Percentiles rank a stretch among this genome's conserved stretches.
phyloP scores from a whole-genome alignment of 257 asterid genomes.

The Salvia rosmarinus region DNA sequence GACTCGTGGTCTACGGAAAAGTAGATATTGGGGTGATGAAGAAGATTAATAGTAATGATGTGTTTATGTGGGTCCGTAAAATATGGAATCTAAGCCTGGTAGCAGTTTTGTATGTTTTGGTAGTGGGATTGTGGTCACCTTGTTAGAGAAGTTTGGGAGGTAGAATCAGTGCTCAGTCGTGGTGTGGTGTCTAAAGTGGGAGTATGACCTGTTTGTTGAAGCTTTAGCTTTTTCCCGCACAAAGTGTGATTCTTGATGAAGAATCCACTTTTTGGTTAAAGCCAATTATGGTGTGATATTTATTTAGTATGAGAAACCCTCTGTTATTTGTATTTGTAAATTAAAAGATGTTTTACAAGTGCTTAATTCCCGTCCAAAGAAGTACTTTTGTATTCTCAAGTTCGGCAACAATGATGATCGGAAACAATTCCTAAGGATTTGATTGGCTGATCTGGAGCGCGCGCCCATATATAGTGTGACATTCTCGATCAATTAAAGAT shows the following conservation, averaged over 20 bases:
- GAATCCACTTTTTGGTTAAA: not conserved
- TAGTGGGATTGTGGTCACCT: not conserved
- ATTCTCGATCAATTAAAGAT: no score
- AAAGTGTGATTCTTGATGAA: constrained; percentile 15
- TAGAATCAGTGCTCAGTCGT: constrained; percentile 6
- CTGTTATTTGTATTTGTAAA: no score
- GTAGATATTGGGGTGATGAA: not conserved
- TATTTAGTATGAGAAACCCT: not conserved
- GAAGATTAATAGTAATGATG: no score
- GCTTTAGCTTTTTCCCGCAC: constrained; percentile 16
- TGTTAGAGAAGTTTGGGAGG: not conserved
- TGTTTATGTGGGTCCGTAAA: no score
- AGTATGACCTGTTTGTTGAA: not conserved
- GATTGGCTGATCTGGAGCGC: no score
- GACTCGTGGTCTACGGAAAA: not conserved
- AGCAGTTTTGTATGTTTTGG: not conserved
- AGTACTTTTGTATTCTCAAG: no score
- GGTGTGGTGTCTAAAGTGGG: constrained; percentile 11
- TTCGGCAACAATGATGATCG: no score
- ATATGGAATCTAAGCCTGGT: not conserved
- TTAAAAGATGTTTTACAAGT: no score
- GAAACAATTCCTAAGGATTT: no score
- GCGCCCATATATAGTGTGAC: no score
- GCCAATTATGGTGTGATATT: not conserved
- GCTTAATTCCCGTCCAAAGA: no score